Conservation (phyloP, 2,329 filamentous ascomycete species). For the Diaporthe humulicola region DNA sequence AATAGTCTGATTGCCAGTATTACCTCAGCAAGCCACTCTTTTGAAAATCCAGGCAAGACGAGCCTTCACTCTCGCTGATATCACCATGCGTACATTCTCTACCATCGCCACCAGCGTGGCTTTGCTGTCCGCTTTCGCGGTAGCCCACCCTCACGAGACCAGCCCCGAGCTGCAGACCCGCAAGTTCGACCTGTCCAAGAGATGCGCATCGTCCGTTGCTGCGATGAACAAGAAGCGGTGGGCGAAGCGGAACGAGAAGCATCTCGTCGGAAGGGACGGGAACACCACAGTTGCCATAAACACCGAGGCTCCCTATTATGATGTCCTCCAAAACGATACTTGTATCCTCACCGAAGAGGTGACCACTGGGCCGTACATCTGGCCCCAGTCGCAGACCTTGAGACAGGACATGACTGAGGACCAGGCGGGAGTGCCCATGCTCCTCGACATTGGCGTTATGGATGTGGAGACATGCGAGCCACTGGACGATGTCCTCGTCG, state of each 20-base stretch:
- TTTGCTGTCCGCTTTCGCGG: slow-evolving; percentile 35
- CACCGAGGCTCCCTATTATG: slow-evolving; percentile 42
- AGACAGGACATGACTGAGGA: slow-evolving; percentile 50
- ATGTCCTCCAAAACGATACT: slow-evolving; percentile 42
- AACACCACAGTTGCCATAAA: slow-evolving; percentile 43
- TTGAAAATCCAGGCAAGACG: neutral
- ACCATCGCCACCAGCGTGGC: neutral
- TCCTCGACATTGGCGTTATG: slow-evolving; percentile 51
- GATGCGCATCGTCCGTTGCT: slow-evolving; percentile 43
- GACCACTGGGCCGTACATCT: slow-evolving; percentile 40
- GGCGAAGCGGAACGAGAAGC: slow-evolving; percentile 41
- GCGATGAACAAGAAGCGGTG: slow-evolving; percentile 43
- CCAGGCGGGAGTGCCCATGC: slow-evolving; percentile 49
- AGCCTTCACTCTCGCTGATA: slow-evolving; percentile 4
- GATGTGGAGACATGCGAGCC: slow-evolving; percentile 50
- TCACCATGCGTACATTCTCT: slow-evolving; percentile 1
- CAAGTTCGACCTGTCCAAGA: slow-evolving; percentile 43
- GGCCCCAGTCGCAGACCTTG: slow-evolving; percentile 48
- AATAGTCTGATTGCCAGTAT: neutral
- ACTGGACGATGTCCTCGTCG: slow-evolving; percentile 47
- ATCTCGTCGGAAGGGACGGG: slow-evolving; percentile 29
- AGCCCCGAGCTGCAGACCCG: slow-evolving; percentile 41
- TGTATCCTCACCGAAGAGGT: slow-evolving; percentile 41
- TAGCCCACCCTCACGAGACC: slow-evolving; percentile 40
- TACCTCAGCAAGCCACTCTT: neutral